phyloP scores from a whole-genome alignment of 2,329 filamentous ascomycete species.

The Macrophomina pseudophaseolina region DNA sequence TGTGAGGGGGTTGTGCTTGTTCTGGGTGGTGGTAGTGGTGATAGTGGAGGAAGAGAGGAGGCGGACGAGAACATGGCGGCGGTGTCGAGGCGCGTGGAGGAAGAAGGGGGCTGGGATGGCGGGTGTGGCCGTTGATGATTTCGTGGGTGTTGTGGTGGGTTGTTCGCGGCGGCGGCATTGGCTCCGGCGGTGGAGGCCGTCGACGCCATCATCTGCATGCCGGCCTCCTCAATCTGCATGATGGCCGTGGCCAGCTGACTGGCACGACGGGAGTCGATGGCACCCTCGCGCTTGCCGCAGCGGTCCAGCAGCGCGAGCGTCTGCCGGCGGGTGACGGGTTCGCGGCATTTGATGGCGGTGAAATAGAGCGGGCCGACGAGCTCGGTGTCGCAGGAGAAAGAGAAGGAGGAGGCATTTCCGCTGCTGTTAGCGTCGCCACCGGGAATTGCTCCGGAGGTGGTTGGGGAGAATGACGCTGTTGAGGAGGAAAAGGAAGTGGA shows the following conservation, averaged over 20 bases:
- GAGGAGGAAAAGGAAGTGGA: neutral
- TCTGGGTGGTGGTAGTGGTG: neutral
- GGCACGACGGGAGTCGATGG: neutral
- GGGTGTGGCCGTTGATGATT: neutral
- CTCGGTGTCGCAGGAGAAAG: constrained; percentile 15
- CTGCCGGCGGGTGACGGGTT: constrained; percentile 3
- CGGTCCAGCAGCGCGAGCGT: constrained; percentile 13
- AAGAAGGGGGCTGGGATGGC: constrained; percentile 31
- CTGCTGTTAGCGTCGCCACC: neutral
- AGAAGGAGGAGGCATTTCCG: no score
- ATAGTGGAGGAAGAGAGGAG: neutral
- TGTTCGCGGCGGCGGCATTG: neutral
- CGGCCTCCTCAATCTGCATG: constrained; percentile 16
- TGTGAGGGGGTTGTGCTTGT: neutral
- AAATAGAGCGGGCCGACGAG: constrained; percentile 48
- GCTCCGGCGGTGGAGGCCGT: neutral
- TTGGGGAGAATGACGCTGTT: neutral
- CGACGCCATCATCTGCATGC: neutral
- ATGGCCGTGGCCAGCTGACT: constrained; percentile 12
- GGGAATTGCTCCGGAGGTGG: neutral
- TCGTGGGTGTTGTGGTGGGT: neutral
- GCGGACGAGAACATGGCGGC: constrained; percentile 1
- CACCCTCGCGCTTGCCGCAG: constrained; percentile 17
- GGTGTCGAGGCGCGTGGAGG: constrained; percentile 9
- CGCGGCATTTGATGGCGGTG: constrained; percentile 54